Evolutionary conservation across 371 early-diverging fungal genomes (phyloP).

Genomic region (Phascolomyces articulosus): DNA sequence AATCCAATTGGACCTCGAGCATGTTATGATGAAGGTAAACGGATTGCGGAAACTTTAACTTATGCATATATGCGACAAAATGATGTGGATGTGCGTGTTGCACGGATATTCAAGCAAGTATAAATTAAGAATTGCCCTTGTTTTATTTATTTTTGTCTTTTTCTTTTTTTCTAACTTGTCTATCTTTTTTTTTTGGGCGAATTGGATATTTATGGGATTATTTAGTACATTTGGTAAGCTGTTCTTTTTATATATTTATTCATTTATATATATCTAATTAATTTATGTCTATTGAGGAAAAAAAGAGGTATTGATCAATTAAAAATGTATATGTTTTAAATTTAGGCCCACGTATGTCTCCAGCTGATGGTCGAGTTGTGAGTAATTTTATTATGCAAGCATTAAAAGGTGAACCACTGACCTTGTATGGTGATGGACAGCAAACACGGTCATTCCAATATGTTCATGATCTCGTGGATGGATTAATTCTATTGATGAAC

Average conservation of each 20-base stretch:
- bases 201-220: not conserved
- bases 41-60: conserved; percentile 86
- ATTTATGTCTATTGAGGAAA: too few species aligned
- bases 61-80: conserved; percentile 84
- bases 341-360: conserved; percentile 87
- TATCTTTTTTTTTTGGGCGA: not conserved
- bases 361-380: conserved; percentile 88
- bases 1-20: conserved; percentile 87
- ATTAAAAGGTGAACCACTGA: conserved; percentile 74
- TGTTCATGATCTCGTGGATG: conserved; percentile 87
- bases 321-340: not conserved
- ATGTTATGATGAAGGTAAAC: conserved; percentile 92
- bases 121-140: not conserved
- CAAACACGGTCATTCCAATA: conserved; percentile 92
- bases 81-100: conserved; percentile 83
- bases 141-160: not conserved
- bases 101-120: conserved; percentile 81
- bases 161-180: not conserved
- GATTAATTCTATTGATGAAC: conserved; percentile 82
- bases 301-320: not conserved
- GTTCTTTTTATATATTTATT: not conserved
- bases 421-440: conserved; percentile 83
- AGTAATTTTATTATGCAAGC: conserved; percentile 91
- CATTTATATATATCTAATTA: too few species aligned
- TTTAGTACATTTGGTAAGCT: conserved; percentile 28